phyloP scores from a whole-genome alignment of 75 land plant species.

The Chamaecyparis obtusa region DNA sequence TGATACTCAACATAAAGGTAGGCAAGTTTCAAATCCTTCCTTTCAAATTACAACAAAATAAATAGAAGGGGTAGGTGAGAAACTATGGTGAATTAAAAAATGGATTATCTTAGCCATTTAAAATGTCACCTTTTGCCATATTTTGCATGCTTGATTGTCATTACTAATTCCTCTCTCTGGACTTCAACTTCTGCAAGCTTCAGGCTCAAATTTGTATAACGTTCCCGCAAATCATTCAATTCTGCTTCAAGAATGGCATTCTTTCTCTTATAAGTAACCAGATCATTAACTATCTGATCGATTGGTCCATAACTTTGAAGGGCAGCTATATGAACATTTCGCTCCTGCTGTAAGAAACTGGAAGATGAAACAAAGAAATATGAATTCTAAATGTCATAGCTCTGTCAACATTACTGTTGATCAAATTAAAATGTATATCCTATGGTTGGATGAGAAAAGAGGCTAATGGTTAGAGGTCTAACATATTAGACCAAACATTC shows the following conservation, averaged over 20 bases:
- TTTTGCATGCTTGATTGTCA: constrained; percentile 56
- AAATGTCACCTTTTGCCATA: constrained; percentile 7
- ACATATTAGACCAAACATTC: not conserved
- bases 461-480: not conserved
- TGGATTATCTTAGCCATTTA: not conserved
- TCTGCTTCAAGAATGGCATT: constrained; percentile 61
- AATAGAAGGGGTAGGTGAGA: not conserved
- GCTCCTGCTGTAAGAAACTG: not conserved
- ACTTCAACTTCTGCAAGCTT: constrained; percentile 83
- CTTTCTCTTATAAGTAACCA: constrained; percentile 30
- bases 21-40: not conserved
- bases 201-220: constrained; percentile 78
- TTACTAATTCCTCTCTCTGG: constrained; percentile 82
- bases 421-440: not conserved
- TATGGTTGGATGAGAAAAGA: not conserved
- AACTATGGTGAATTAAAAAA: not conserved
- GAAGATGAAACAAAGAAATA: not conserved
- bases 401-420: not conserved
- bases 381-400: not conserved
- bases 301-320: not conserved
- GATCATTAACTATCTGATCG: constrained; percentile 23
- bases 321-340: not conserved
- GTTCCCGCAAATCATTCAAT: constrained; percentile 68
- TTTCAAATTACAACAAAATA: not conserved
- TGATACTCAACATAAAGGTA: not conserved